Conservation (phyloP, 2,329 filamentous ascomycete species). For the Stemphylium vesicarium region DNA sequence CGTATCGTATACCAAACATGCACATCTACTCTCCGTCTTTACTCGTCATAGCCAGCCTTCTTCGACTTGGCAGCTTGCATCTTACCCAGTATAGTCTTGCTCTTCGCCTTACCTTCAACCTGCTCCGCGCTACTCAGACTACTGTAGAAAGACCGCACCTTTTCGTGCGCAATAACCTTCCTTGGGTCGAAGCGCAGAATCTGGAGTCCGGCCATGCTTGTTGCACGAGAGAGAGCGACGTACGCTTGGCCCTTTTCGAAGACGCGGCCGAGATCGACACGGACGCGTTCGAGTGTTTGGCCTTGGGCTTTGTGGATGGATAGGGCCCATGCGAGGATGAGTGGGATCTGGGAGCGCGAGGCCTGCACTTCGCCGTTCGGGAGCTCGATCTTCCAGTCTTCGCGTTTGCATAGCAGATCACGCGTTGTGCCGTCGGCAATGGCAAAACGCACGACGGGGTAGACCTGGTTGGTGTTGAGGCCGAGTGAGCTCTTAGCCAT, state of each 20-base stretch:
- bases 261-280: conserved; percentile 87
- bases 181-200: conserved; percentile 85
- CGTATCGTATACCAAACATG: not conserved
- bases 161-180: conserved; percentile 93
- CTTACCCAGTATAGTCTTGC: conserved; percentile 39
- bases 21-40: not conserved
- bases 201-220: conserved; percentile 83
- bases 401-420: conserved; percentile 80
- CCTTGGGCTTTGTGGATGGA: conserved; percentile 99
- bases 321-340: conserved; percentile 95
- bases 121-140: conserved; percentile 76
- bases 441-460: conserved; percentile 84
- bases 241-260: conserved; percentile 99
- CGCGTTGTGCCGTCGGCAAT: conserved; percentile 78
- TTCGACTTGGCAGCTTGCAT: conserved; percentile 29
- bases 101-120: conserved; percentile 43
- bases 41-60: conserved; percentile 2
- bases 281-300: conserved; percentile 90
- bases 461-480: conserved; percentile 63
- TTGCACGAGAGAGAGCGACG: conserved; percentile 92
- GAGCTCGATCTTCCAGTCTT: conserved; percentile 97
- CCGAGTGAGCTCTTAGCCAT: conserved; percentile 57
- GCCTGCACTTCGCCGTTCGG: conserved; percentile 94
- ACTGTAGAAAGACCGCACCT: conserved; percentile 84
- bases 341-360: conserved; percentile 73